These are phyloP conservation scores for Trifolium subterraneum DNA, from an alignment of 306 rosid species.

Conservation along the genomic window DNA sequence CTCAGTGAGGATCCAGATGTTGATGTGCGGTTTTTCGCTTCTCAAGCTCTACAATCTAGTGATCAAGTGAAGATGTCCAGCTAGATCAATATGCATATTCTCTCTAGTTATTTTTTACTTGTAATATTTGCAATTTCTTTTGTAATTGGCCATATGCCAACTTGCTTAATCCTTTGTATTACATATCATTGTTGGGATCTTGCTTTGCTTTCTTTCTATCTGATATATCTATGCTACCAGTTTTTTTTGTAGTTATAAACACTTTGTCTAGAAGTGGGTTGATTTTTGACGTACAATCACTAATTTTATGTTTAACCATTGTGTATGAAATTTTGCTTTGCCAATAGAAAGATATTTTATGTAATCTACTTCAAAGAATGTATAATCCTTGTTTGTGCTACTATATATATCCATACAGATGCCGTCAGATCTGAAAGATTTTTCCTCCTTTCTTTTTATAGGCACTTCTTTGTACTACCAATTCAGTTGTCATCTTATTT, in stretches of 20 bases:
- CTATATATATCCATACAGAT: not conserved
- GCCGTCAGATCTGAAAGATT: no score
- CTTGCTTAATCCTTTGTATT: constrained; percentile 39
- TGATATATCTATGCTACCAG: constrained; percentile 34
- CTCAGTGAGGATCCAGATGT: constrained; percentile 98
- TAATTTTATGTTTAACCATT: constrained; percentile 39
- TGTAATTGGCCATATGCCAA: constrained; percentile 37
- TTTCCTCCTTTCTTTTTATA: no score
- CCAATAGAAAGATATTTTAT: constrained; percentile 11
- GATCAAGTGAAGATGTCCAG: constrained; percentile 79
- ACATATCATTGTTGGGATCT: constrained; percentile 42
- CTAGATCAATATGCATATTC: constrained; percentile 52
- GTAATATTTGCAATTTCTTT: constrained; percentile 29
- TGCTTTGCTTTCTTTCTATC: constrained; percentile 31
- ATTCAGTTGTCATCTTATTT: no score
- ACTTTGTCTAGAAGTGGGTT: constrained; percentile 34
- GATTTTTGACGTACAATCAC: constrained; percentile 38
- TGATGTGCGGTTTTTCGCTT: constrained; percentile 92
- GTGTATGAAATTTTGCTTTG: constrained; percentile 36
- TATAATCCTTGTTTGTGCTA: constrained; percentile 12
- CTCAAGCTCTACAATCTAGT: constrained; percentile 85
- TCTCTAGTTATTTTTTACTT: constrained; percentile 26
- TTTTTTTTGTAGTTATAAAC: constrained; percentile 34
- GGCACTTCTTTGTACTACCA: no score
- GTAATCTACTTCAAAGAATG: not conserved